These are phyloP conservation scores for Rhizoclosmatium sp. DNA, from an alignment of 192 early-diverging fungal genomes.

Conservation along the genomic window DNA sequence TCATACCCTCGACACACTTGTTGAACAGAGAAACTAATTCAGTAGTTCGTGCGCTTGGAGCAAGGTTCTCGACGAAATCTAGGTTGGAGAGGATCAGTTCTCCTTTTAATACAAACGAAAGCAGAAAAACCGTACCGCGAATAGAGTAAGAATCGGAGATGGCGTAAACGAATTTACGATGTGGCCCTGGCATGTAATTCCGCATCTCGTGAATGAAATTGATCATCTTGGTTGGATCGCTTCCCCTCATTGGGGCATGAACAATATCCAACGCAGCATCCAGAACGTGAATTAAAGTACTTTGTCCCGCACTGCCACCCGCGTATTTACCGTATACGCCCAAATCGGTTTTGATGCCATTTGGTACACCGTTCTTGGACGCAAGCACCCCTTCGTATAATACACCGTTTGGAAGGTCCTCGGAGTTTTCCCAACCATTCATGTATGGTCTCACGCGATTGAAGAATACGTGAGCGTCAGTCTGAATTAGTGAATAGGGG, in stretches of 20 bases:
- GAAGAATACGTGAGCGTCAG: slow-evolving; percentile 95
- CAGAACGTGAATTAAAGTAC: slow-evolving; percentile 87
- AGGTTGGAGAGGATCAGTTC: neutral
- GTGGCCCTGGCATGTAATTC: slow-evolving; percentile 88
- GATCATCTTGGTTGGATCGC: slow-evolving; percentile 54
- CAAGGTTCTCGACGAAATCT: slow-evolving; percentile 33
- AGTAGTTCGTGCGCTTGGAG: slow-evolving; percentile 30
- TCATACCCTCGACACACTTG: slow-evolving; percentile 79
- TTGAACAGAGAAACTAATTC: slow-evolving; percentile 79
- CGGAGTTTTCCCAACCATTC: slow-evolving; percentile 92
- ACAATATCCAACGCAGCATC: slow-evolving; percentile 89
- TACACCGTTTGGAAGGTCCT: slow-evolving; percentile 85
- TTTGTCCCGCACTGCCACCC: slow-evolving; percentile 95
- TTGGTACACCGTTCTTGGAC: slow-evolving; percentile 16
- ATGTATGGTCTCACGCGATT: slow-evolving; percentile 90
- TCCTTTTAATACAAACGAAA: neutral
- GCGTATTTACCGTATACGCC: slow-evolving; percentile 67
- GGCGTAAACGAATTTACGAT: slow-evolving; percentile 82
- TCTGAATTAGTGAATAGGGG: slow-evolving; percentile 24
- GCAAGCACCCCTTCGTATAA: slow-evolving; percentile 85
- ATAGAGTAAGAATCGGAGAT: slow-evolving; percentile 50
- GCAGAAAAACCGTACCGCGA: slow-evolving; percentile 35
- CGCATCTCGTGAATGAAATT: slow-evolving; percentile 92
- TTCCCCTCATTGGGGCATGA: slow-evolving; percentile 55
- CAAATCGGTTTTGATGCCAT: slow-evolving; percentile 27